Base-by-base conservation (phyloP, 768 basidiomycete species). In the Dacryopinax spathularia region DNA sequence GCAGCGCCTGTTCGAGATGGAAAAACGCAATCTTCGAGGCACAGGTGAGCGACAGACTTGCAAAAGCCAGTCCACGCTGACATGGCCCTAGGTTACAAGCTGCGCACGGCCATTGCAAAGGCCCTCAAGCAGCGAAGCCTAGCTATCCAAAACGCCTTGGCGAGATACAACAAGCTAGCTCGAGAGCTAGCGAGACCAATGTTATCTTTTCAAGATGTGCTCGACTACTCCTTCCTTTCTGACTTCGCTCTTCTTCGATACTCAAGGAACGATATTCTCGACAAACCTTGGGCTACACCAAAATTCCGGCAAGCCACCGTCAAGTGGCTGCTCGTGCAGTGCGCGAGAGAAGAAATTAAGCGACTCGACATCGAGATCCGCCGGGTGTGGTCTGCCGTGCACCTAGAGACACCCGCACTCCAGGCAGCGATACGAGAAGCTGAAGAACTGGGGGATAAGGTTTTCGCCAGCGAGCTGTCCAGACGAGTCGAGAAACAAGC, bases 221-320 rank as follows among this genome's bases (percentile, higher is more conserved):
- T 69, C 0, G 66, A 73, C n/a, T 73, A 69, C 60, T 43, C 36
- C 2, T 74, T 73, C 35, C 59, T 76, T 0, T 70, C 71, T 10
- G 69, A 76, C 36, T 73, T 76, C 60, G 60, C 66, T 18, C 66
- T 76, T 10, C 69, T 76, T 1, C 64, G 63, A 9, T 67, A 73
- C 41, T 68, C 71, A 0, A 64, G 68, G 2, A 33, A 67, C n/a
- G 70, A 74, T 22, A 63, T 75, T 20, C 63, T 33, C 3, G 34
- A 68, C 1, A 69, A 67, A 60, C 68, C 65, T 1, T 76, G 75
- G 75, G 66, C 68, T 0, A 25, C 68, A 2, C 70, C 77, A 13
- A 75, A 79, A 71, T 80, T 80, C 64, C 41, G 71, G 6, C 67
- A 70, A 65, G 60, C 66, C 0, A 71, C 72, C 60, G 70, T 72